Evolutionary conservation across 2,329 filamentous ascomycete species (phyloP), one percentile per base, ranked within the genome.

Genomic region (Epichloe festucae): DNA sequence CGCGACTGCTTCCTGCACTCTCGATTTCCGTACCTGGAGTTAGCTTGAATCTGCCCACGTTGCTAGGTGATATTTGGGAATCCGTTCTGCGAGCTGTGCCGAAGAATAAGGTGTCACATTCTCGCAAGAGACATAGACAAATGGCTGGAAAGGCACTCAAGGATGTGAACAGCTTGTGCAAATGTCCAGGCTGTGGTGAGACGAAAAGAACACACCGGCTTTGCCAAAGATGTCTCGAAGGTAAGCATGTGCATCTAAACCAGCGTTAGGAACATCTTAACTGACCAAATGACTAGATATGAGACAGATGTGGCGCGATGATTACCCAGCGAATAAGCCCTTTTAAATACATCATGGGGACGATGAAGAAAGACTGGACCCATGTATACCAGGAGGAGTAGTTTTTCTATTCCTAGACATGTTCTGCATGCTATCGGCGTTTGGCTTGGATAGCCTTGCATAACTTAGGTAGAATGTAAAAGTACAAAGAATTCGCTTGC

Each of bases 41-140:
- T 57, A 75, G 81, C 58, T 63, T 76, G 52, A 70, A 70, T 52
- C 61, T 78, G 11, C 74, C 74, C 8, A 79, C 73, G 48, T 64
- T 89, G n/a, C 70, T 95, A 21, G 82, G 80, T 52, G 87, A 86
- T 56, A 82, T 98, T 62, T 97, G 91, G 91, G 91, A 96, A 59
- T 89, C 87, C 5, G 79, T 98, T 45, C 76, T 98, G 59, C 84
- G 84, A 58, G 93, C 93, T 1, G 93, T 97, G 15, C 93, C 93
- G 5, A 98, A 98, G 78, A 97, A 95, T 74, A 98, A 97, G 79
- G 94, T 89, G 36, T 96, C 91, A 42, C 89, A 98, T 69, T 88
- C 88, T 75, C 95, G 93, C 74, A 95, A 89, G 77, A 80, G 93
- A 60, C 84, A 89, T 65, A 82, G 94, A 62, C 89, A 95, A 65